These are phyloP conservation scores for Phytophthora hibernalis DNA, from an alignment of 352 stramenopile species.

Conservation along the genomic window DNA sequence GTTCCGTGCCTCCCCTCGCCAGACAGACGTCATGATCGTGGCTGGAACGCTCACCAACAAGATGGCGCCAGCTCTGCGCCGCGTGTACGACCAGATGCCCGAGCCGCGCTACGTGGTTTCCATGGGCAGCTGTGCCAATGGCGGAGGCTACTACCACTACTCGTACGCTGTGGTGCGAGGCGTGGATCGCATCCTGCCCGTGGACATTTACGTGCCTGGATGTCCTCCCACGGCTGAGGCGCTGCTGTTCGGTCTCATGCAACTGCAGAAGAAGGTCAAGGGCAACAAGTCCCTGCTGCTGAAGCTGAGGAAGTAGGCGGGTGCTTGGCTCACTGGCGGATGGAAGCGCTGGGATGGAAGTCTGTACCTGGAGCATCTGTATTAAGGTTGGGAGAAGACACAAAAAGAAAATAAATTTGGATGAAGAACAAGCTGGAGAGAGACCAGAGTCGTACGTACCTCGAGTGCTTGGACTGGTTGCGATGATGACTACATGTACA, in stretches of 20 bases:
- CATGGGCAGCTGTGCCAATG: constrained; percentile 99
- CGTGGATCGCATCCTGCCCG: constrained; percentile 97
- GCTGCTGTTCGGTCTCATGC: constrained; percentile 97
- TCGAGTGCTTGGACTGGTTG: constrained; percentile 6
- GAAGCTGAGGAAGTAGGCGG: constrained; percentile 94
- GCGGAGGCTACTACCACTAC: constrained; percentile 95
- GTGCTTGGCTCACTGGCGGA: constrained; percentile 25
- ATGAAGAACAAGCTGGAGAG: constrained; percentile 16
- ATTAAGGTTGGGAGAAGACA: constrained; percentile 28
- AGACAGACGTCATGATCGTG: constrained; percentile 99
- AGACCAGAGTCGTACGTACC: constrained; percentile 8
- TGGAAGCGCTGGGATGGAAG: constrained; percentile 3
- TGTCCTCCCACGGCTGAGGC: constrained; percentile 99
- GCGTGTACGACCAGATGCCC: constrained; percentile 99
- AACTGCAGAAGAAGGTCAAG: constrained; percentile 99
- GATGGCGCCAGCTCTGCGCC: constrained; percentile 98
- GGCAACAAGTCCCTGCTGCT: constrained; percentile 97
- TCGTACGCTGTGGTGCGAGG: constrained; percentile 98
- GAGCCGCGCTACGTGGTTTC: constrained; percentile 98
- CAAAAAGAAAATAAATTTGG: constrained; percentile 35
- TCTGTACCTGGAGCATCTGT: constrained; percentile 16
- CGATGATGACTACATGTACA: too few species aligned
- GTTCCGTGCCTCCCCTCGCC: constrained; percentile 94
- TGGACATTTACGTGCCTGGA: constrained; percentile 99
- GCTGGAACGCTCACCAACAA: constrained; percentile 99